phyloP scores from a whole-genome alignment of 345 rosid genomes.

The Cochlearia excelsa region DNA sequence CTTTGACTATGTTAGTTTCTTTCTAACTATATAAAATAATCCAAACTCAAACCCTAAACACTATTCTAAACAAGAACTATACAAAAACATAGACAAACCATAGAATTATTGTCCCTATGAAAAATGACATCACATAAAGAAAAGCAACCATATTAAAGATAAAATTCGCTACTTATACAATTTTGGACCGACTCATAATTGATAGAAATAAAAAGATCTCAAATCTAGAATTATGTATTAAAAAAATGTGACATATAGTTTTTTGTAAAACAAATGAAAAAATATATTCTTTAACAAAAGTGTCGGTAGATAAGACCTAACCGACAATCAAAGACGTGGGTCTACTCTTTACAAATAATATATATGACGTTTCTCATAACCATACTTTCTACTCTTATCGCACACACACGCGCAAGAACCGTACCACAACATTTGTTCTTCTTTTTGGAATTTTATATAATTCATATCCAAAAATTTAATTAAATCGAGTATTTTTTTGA shows the following conservation, averaged over 20 bases:
- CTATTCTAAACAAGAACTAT: neutral
- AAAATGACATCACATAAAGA: conserved; percentile 30
- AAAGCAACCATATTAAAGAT: conserved; percentile 25
- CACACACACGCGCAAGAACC: conserved; percentile 32
- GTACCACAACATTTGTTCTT: conserved; percentile 28
- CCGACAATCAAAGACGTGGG: conserved; percentile 42
- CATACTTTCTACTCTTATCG: conserved; percentile 24
- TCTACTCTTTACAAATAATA: conserved; percentile 12
- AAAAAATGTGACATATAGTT: neutral
- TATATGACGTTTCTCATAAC: conserved; percentile 33
- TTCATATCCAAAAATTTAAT: conserved; percentile 9
- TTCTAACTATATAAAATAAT: neutral
- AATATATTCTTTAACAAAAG: conserved; percentile 6
- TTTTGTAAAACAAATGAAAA: conserved; percentile 13
- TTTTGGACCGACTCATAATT: conserved; percentile 34
- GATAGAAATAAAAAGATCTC: conserved; percentile 15
- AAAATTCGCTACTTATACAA: conserved; percentile 17
- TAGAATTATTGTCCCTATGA: conserved; percentile 17
- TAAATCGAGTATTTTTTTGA: too few relatives aligned
- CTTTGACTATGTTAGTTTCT: conserved; percentile 5
- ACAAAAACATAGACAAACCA: conserved; percentile 9
- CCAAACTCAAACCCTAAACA: conserved; percentile 2
- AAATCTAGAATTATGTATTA: neutral
- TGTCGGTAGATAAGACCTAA: conserved; percentile 42
- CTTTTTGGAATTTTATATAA: conserved; percentile 26